Percentiles rank a stretch among this genome's conserved stretches.
Evolutionary conservation across 2,329 filamentous ascomycete species (phyloP).

Genomic region (Cordyceps fumosorosea): DNA sequence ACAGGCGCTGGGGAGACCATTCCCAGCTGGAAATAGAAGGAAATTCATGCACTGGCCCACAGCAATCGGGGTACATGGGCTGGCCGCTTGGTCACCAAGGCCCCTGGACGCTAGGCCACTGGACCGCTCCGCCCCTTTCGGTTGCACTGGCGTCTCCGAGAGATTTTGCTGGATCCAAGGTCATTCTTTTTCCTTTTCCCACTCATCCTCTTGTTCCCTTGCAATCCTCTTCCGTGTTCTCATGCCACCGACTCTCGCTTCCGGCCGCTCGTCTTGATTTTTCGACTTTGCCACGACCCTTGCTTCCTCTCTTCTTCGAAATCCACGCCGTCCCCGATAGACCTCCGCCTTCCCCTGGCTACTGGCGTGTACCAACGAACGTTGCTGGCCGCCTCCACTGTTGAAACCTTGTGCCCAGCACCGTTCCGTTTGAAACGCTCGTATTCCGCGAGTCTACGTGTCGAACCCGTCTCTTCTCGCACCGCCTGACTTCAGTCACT

Average conservation of each 20-base stretch:
- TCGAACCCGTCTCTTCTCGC: neutral
- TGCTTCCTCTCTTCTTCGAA: neutral
- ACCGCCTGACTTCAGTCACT: neutral
- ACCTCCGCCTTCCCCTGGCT: neutral
- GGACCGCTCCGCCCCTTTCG: conserved; percentile 9
- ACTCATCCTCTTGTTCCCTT: neutral
- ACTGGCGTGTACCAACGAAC: neutral
- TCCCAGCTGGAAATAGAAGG: neutral
- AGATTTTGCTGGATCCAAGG: conserved; percentile 3
- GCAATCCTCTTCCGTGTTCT: neutral
- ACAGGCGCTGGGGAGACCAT: neutral
- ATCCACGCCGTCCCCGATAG: neutral
- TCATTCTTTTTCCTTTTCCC: neutral
- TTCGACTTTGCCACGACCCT: neutral
- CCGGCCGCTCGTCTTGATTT: neutral
- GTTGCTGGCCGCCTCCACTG: conserved; percentile 2
- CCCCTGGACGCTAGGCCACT: neutral
- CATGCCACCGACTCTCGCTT: conserved; percentile 7
- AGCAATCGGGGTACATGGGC: neutral
- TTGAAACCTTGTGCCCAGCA: conserved; percentile 9
- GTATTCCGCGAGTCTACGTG: neutral
- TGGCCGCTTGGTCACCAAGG: neutral
- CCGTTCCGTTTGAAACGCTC: neutral
- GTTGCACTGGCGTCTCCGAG: neutral
- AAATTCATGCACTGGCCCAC: neutral